These are phyloP conservation scores for Ogataea haglerorum DNA, from an alignment of 805 yeast genomes.

Conservation along the genomic window DNA sequence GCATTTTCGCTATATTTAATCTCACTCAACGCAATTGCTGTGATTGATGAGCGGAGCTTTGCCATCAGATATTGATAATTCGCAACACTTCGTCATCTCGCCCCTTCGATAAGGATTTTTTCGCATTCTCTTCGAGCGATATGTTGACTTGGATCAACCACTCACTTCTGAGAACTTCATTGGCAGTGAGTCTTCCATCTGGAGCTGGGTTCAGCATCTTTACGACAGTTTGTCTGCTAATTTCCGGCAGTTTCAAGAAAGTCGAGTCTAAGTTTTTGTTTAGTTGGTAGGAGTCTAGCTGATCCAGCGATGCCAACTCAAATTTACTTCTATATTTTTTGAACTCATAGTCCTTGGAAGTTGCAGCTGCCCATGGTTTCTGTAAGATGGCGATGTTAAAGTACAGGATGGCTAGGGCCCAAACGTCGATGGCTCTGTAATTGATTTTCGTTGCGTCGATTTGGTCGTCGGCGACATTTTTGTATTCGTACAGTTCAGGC, in stretches of 20 bases:
- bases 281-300: slow-evolving; percentile 21
- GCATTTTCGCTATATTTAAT: neutral
- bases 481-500: slow-evolving; percentile 41
- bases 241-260: slow-evolving; percentile 16
- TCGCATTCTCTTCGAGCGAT: slow-evolving; percentile 14
- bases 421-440: slow-evolving; percentile 42
- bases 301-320: slow-evolving; percentile 10
- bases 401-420: slow-evolving; percentile 52
- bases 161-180: slow-evolving; percentile 22
- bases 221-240: slow-evolving; percentile 17
- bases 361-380: slow-evolving; percentile 48
- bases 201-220: slow-evolving; percentile 33
- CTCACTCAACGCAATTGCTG: slow-evolving; percentile 3
- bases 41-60: neutral
- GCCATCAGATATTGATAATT: slow-evolving; percentile 8
- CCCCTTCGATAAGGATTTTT: slow-evolving; percentile 12
- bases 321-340: slow-evolving; percentile 19
- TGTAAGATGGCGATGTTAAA: slow-evolving; percentile 42
- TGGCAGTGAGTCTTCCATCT: slow-evolving; percentile 18
- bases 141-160: slow-evolving; percentile 33
- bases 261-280: slow-evolving; percentile 10
- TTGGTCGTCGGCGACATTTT: slow-evolving; percentile 2
- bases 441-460: slow-evolving; percentile 18
- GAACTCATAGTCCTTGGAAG: slow-evolving; percentile 25
- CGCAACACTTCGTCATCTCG: slow-evolving; percentile 27